These are phyloP conservation scores for Mycosphaerella sp. DNA, from an alignment of 2,329 filamentous ascomycete species.

Conservation along the genomic window DNA sequence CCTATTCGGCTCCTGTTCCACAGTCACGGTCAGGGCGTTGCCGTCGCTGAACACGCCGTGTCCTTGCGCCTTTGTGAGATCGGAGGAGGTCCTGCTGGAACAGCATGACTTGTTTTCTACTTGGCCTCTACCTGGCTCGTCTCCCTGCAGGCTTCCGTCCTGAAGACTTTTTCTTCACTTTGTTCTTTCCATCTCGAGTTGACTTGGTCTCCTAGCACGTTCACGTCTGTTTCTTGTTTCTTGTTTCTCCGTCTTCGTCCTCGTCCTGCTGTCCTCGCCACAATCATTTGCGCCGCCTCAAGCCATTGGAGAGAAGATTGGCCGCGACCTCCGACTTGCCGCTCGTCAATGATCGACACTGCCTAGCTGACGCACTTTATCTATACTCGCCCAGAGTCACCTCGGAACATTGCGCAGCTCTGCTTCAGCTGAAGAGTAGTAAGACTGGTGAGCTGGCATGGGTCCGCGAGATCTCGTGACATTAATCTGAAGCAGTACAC, in stretches of 20 bases:
- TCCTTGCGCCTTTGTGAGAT: slow-evolving; percentile 30
- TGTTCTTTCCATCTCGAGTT: slow-evolving; percentile 1
- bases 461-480: slow-evolving; percentile 15
- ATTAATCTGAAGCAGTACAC: slow-evolving; percentile 21
- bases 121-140: slow-evolving; percentile 6
- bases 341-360: slow-evolving; percentile 19
- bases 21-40: slow-evolving; percentile 23
- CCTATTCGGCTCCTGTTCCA: slow-evolving; percentile 21
- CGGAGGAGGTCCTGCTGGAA: slow-evolving; percentile 11
- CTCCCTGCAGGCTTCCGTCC: slow-evolving; percentile 20
- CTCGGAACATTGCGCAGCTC: slow-evolving; percentile 3
- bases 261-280: slow-evolving; percentile 5
- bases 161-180: slow-evolving; percentile 6
- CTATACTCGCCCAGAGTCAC: slow-evolving; percentile 20
- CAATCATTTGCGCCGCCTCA: not conserved
- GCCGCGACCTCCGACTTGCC: not conserved
- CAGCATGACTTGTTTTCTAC: slow-evolving; percentile 2
- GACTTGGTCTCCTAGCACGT: slow-evolving; percentile 2
- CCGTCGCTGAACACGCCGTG: slow-evolving; percentile 13
- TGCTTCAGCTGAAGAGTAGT: not conserved
- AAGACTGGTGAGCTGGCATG: slow-evolving; percentile 15
- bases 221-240: slow-evolving; percentile 8
- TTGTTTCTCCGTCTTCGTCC: too few species aligned
- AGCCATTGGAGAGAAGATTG: not conserved
- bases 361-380: slow-evolving; percentile 9